Evolutionary conservation across 805 yeast genomes (phyloP).

Genomic region (Ogataea paraovalis): DNA sequence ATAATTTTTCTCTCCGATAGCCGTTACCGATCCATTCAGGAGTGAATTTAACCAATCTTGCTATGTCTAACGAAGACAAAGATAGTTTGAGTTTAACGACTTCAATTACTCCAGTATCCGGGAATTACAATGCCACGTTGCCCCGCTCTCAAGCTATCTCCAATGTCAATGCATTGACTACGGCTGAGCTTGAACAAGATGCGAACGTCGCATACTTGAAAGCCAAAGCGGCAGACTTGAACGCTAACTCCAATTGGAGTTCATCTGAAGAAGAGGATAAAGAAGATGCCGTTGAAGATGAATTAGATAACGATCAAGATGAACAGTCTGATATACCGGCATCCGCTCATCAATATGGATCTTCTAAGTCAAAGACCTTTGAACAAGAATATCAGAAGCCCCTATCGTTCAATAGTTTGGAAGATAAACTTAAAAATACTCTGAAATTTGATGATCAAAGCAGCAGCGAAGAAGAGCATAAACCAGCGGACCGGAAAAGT

Average conservation of each 20-base stretch:
- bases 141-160: slow-evolving; percentile 29
- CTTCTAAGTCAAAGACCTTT: not conserved
- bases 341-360: not conserved
- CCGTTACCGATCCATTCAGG: too few species aligned
- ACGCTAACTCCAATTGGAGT: slow-evolving; percentile 7
- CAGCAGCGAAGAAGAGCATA: not conserved
- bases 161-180: slow-evolving; percentile 26
- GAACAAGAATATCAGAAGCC: not conserved
- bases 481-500: not conserved
- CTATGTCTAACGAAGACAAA: not conserved
- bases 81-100: not conserved
- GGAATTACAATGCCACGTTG: slow-evolving; percentile 5
- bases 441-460: not conserved
- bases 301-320: not conserved
- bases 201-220: slow-evolving; percentile 2
- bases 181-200: slow-evolving; percentile 8
- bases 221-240: not conserved
- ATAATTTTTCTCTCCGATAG: too few species aligned
- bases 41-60: not conserved
- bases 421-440: not conserved
- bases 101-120: not conserved
- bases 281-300: not conserved
- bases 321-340: not conserved
- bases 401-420: not conserved
- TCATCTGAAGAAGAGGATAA: slow-evolving; percentile 11